phyloP scores from a whole-genome alignment of 2,329 filamentous ascomycete genomes.

The Setomelanomma holmii region DNA sequence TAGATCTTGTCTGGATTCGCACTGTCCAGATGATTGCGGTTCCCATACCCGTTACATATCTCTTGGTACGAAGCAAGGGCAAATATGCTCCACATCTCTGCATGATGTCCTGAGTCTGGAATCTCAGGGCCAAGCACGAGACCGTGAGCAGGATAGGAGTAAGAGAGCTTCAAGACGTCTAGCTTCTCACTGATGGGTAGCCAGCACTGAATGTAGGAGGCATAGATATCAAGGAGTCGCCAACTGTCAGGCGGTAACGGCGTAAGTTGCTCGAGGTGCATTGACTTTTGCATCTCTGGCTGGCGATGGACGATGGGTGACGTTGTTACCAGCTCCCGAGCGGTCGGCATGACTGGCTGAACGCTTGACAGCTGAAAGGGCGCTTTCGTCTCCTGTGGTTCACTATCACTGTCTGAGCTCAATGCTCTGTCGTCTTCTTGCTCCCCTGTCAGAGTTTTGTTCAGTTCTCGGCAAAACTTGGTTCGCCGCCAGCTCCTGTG shows the following conservation, averaged over 20 bases:
- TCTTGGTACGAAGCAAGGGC: slow-evolving; percentile 45
- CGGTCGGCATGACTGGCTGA: not conserved
- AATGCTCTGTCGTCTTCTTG: slow-evolving; percentile 18
- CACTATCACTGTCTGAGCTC: slow-evolving; percentile 33
- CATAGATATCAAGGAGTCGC: slow-evolving; percentile 62
- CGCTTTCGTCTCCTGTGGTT: slow-evolving; percentile 7
- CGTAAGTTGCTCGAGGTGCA: slow-evolving; percentile 6
- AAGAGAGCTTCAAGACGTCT: slow-evolving; percentile 63
- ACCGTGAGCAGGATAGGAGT: slow-evolving; percentile 58
- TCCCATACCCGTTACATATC: not conserved
- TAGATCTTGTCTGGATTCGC: slow-evolving; percentile 25
- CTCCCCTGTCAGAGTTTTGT: slow-evolving; percentile 62
- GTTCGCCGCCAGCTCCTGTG: slow-evolving; percentile 70
- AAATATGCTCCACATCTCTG: slow-evolving; percentile 55
- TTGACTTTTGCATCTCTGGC: slow-evolving; percentile 21
- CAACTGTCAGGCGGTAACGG: slow-evolving; percentile 65
- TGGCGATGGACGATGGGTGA: slow-evolving; percentile 6
- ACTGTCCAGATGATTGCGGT: slow-evolving; percentile 1
- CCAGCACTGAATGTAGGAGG: slow-evolving; percentile 78
- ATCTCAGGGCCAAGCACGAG: slow-evolving; percentile 37
- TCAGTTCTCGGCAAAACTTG: slow-evolving; percentile 66
- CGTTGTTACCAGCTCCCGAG: not conserved
- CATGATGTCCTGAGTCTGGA: slow-evolving; percentile 45
- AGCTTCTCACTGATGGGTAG: slow-evolving; percentile 74
- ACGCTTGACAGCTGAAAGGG: not conserved